Evolutionary conservation across 768 basidiomycete species (phyloP).

Genomic region (Pisolithus microcarpus): DNA sequence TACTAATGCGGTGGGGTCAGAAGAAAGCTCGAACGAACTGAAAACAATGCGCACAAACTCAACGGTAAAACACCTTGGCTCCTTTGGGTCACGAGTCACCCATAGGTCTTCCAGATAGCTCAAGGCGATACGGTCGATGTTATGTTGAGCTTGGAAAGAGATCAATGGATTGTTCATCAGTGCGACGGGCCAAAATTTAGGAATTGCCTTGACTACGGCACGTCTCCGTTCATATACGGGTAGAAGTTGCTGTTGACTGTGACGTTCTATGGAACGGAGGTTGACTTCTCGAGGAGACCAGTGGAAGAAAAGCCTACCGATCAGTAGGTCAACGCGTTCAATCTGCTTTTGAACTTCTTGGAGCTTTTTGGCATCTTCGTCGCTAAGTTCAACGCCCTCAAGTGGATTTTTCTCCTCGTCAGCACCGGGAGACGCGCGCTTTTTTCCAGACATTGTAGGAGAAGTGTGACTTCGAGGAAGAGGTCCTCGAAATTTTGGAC

Average conservation of each 20-base stretch:
- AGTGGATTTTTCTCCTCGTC: constrained; percentile 68
- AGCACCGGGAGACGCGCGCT: constrained; percentile 76
- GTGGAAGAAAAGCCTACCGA: constrained; percentile 45
- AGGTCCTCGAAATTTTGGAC: constrained; percentile 16
- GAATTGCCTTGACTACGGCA: constrained; percentile 53
- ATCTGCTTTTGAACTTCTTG: constrained; percentile 60
- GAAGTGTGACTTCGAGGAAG: neutral
- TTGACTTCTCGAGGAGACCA: constrained; percentile 2
- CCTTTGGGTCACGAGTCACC: constrained; percentile 63
- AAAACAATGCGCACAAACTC: constrained; percentile 71
- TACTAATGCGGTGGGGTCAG: constrained; percentile 35
- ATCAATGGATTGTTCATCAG: constrained; percentile 66
- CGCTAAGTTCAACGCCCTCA: constrained; percentile 57
- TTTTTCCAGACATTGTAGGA: constrained; percentile 39
- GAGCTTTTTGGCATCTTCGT: constrained; percentile 67
- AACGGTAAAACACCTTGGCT: constrained; percentile 76
- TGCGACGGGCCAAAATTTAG: constrained; percentile 82
- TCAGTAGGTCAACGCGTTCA: constrained; percentile 59
- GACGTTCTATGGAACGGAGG: constrained; percentile 44
- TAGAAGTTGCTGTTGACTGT: constrained; percentile 46
- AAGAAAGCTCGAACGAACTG: neutral
- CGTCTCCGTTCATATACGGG: constrained; percentile 71
- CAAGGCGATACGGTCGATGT: constrained; percentile 73
- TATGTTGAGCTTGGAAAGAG: constrained; percentile 61
- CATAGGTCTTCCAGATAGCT: constrained; percentile 82